phyloP scores from a whole-genome alignment of 306 rosid species.

The Medicago ruthenica region DNA sequence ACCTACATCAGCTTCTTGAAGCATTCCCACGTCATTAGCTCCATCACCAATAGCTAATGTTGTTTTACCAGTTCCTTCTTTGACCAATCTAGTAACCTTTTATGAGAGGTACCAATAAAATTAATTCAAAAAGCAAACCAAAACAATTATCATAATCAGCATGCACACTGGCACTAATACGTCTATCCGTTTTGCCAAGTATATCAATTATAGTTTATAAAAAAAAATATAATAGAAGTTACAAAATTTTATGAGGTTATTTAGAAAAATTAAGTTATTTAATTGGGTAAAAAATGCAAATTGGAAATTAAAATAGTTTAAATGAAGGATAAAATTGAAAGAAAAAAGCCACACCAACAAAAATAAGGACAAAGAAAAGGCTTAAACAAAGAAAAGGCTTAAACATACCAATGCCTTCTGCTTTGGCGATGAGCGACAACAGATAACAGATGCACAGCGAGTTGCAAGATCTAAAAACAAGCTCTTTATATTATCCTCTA shows the following conservation, averaged over 20 bases:
- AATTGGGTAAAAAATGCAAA: too few species aligned
- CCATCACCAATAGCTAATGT: constrained; percentile 95
- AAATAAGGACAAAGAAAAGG: constrained; percentile 6
- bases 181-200: not conserved
- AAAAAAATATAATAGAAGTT: not conserved
- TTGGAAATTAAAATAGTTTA: not conserved
- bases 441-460: constrained; percentile 84
- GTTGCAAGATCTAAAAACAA: constrained; percentile 73
- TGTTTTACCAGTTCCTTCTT: constrained; percentile 82
- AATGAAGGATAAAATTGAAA: too few species aligned
- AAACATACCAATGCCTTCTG: constrained; percentile 88
- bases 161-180: not conserved
- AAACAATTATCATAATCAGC: not conserved
- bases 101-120: constrained; percentile 12
- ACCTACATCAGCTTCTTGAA: constrained; percentile 95
- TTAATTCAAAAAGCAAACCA: not conserved
- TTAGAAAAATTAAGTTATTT: not conserved
- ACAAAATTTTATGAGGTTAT: not conserved
- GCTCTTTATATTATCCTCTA: constrained; percentile 59
- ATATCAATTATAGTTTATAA: too few species aligned
- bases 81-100: constrained; percentile 90
- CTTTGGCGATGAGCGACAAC: constrained; percentile 95
- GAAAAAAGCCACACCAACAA: not conserved
- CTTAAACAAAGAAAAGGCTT: constrained; percentile 21
- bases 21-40: constrained; percentile 98